Evolutionary conservation across 805 yeast genomes (phyloP), one percentile per base, ranked within the genome.

Genomic region (Saccharomycopsis babjevae): DNA sequence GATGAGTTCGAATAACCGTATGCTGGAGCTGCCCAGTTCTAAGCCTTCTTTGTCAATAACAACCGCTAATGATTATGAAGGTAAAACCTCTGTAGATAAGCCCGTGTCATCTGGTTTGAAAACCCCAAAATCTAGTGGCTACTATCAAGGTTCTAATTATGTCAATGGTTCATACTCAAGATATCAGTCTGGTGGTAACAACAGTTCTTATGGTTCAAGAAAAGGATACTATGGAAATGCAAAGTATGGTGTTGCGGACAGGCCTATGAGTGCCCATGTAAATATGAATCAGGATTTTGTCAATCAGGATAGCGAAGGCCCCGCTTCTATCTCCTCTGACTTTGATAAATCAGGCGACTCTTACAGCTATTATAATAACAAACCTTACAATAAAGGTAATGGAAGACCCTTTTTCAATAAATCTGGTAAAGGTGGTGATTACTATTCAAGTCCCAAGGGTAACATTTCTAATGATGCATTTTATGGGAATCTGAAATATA

Each of bases 11-110:
- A 46, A 46, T 25, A 46, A 46, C 5, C 52, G 52, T 25, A 25
- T 54, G 25, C 40, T 28, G 40, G 52, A 56, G 16, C 52, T 46
- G 38, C 39, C 46, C 34, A 32, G 32, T 39, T 22, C 18, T 28
- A 59, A 38, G 18, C 58, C 61, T 20, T 55, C 58, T 8, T 40
- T 61, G 30, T 57, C 61, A n/a, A 42, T 58, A 22, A 61, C 42
- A 34, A 43, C 61, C 1, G 34, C 58, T 6, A 55, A 55, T 50
- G 59, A 50, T 5, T 46, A 46, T 22, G 59, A 56, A 50, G 13
- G 11, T 10, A 58, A 40, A 18, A 16, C 40, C 16, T 18, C 54
- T 5, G 15, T 39, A 20, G 64, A 61, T 30, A 58, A 43, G n/a
- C 59, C 61, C 4, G 18, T 40, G 5, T 57, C 59, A 4, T 54